phyloP scores from a whole-genome alignment of 179 eudicot genomes.

The Gypsophila paniculata region DNA sequence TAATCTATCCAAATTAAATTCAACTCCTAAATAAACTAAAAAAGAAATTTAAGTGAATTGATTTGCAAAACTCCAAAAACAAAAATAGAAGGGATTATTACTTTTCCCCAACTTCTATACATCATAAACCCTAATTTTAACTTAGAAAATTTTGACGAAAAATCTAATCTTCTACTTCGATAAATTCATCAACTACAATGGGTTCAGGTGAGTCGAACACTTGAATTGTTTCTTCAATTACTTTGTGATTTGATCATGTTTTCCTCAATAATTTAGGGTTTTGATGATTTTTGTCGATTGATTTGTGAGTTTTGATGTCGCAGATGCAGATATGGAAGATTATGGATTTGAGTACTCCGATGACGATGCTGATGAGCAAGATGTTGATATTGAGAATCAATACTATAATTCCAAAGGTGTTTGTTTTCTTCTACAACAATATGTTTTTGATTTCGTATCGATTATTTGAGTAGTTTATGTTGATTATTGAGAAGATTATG shows the following conservation, averaged over 20 bases:
- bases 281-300: neutral
- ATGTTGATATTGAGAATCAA: conserved; percentile 92
- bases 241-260: neutral
- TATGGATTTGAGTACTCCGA: conserved; percentile 96
- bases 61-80: too few relatives aligned
- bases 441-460: neutral
- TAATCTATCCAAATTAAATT: too few relatives aligned
- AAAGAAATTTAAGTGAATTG: too few relatives aligned
- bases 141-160: neutral
- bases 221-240: neutral
- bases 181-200: conserved; percentile 14
- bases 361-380: conserved; percentile 89
- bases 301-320: neutral
- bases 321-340: conserved; percentile 98
- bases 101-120: too few relatives aligned
- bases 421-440: conserved; percentile 14
- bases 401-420: conserved; percentile 95
- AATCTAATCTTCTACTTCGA: neutral
- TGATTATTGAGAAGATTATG: too few relatives aligned
- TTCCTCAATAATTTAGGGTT: neutral
- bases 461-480: too few relatives aligned
- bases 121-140: conserved; percentile 15
- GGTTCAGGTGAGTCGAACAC: conserved; percentile 25
- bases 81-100: too few relatives aligned
- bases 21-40: too few relatives aligned